phyloP scores from a whole-genome alignment of 805 yeast species.

The Metschnikowia dekortorum region DNA sequence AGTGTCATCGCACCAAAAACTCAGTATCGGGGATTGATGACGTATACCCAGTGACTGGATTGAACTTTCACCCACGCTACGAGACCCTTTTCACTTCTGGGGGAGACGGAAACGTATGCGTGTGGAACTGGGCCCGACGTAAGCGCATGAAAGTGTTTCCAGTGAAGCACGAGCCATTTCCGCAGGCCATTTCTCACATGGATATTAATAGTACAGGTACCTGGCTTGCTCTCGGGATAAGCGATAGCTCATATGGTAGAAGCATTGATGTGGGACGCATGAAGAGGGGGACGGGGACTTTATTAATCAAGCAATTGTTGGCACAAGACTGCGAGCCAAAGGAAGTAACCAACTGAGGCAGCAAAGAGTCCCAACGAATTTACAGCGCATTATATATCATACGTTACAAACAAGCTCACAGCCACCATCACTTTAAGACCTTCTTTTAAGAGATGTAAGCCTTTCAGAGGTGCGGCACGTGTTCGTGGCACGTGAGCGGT shows the following conservation, averaged over 20 bases:
- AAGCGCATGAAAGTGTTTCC: constrained; percentile 39
- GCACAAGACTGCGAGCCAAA: constrained; percentile 12
- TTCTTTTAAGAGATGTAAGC: no score
- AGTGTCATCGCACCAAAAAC: constrained; percentile 61
- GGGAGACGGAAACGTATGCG: constrained; percentile 45
- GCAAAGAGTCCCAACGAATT: neutral
- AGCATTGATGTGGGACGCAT: neutral
- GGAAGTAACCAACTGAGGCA: neutral
- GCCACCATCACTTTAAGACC: no score
- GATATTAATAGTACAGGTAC: constrained; percentile 12
- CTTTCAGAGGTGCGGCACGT: no score
- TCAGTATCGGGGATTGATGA: constrained; percentile 30
- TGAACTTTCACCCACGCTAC: constrained; percentile 37
- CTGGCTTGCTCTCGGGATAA: constrained; percentile 11
- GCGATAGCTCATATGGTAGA: constrained; percentile 11
- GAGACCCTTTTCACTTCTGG: constrained; percentile 49
- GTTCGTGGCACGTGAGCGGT: neutral
- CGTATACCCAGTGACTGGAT: constrained; percentile 51
- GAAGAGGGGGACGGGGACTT: neutral
- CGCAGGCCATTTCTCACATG: constrained; percentile 13
- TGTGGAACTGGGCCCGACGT: constrained; percentile 46
- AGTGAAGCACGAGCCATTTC: constrained; percentile 2
- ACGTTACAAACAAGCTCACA: no score
- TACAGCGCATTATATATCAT: neutral
- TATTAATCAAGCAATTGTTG: constrained; percentile 7